phyloP scores from a whole-genome alignment of 2,329 filamentous ascomycete species.

The Hypomyces rosellus region DNA sequence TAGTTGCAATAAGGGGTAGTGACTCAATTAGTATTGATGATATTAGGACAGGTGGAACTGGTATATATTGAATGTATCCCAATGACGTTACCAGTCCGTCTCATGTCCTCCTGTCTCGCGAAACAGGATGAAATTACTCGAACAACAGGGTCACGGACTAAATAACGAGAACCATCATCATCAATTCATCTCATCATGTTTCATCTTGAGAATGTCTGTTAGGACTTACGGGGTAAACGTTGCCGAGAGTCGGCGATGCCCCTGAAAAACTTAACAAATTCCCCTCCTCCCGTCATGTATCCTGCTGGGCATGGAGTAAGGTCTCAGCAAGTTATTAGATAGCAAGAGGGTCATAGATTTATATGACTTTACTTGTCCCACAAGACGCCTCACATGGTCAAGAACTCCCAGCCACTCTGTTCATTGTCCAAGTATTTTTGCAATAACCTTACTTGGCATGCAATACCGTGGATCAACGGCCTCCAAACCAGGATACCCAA shows the following conservation, averaged over 20 bases:
- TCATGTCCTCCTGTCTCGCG: too few species aligned
- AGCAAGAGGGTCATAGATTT: constrained; percentile 45
- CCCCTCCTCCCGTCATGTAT: constrained; percentile 66
- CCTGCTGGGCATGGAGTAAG: constrained; percentile 47
- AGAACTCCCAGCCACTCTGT: background rate
- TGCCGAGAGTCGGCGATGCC: constrained; percentile 18
- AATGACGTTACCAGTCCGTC: too few species aligned
- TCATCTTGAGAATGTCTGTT: constrained; percentile 17
- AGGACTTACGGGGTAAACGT: constrained; percentile 22
- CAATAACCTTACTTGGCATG: constrained; percentile 63
- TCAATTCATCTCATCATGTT: too few species aligned
- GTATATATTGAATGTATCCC: too few species aligned
- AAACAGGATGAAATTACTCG: too few species aligned
- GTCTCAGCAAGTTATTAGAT: constrained; percentile 62
- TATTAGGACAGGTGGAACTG: too few species aligned
- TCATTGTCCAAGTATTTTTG: constrained; percentile 46
- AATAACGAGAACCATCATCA: too few species aligned
- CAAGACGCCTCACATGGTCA: background rate
- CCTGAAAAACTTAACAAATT: constrained; percentile 23
- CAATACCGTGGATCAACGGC: constrained; percentile 86
- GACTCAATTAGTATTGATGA: too few species aligned
- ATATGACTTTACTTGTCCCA: background rate
- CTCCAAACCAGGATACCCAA: constrained; percentile 69
- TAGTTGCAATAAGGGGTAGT: too few species aligned
- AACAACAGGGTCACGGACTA: too few species aligned